Evolutionary conservation across 2,329 filamentous ascomycete genomes (phyloP), one percentile per base, ranked within the genome.

Genomic region (Cladosporium oxysporum): DNA sequence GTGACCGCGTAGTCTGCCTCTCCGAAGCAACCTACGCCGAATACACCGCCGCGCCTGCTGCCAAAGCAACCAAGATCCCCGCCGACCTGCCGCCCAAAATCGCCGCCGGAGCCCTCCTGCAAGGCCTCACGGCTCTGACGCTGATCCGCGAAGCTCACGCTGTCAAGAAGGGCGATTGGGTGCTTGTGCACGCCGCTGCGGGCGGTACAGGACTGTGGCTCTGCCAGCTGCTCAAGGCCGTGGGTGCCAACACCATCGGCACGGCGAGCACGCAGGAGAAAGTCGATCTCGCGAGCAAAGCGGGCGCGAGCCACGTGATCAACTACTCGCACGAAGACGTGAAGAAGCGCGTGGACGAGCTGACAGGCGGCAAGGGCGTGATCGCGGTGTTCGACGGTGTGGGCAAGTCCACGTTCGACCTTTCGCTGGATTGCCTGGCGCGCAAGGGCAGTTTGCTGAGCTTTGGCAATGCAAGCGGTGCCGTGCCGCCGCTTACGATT

Each of bases 341-440:
- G 28, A 85, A 85, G 65, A 78, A 77, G 44, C 83, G 85, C 75
- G 88, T 92, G 6, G 81, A 84, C 72, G 84, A 90, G 75, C 87
- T 91, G 58, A 97, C 92, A 0, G 85, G 83, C 1, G 90, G 90
- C 0, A 80, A 87, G 67, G 93, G 93, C 8, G 88, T 90, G 2
- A 85, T 87, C 69, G 92, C 89, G 11, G 90, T 96, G 31, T 96
- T 92, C 75, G 93, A 97, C 76, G 91, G 91, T 6, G 91, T 97
- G 2, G 93, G 93, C 14, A 92, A 92, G 80, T 84, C 85, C 58
- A 97, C 93, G 0, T 96, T 95, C 79, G 91, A 97, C 71, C 83
- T 86, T 23, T 90, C 89, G 73, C 76, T 97, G 69, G 87, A 93
- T 69, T 85, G 88, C 71, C 83, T 94, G 63, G 90, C 89, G 71